These are phyloP conservation scores for Theobroma grandiflorum DNA, from an alignment of 441 rosid species.

Conservation along the genomic window DNA sequence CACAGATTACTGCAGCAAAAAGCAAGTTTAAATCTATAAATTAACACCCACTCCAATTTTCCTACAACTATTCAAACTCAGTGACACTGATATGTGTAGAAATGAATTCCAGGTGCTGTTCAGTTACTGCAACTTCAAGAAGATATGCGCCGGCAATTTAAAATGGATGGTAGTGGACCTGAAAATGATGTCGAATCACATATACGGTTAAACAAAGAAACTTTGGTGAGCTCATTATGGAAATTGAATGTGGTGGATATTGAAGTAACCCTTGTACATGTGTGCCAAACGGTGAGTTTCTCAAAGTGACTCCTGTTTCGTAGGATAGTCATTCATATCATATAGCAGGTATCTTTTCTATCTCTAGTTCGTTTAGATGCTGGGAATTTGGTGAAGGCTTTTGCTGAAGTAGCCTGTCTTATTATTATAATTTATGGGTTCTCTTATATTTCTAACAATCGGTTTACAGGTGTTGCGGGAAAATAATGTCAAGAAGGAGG, in stretches of 20 bases:
- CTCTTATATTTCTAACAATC: background rate
- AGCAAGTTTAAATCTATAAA: constrained; percentile 36
- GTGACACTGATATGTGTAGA: background rate
- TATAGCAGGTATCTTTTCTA: background rate
- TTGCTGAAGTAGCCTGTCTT: background rate
- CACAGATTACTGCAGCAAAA: constrained; percentile 94
- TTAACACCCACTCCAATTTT: background rate
- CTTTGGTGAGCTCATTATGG: constrained; percentile 83
- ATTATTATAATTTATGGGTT: background rate
- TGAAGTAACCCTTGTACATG: constrained; percentile 81
- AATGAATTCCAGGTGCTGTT: constrained; percentile 60
- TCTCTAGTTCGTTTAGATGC: background rate
- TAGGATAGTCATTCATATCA: background rate
- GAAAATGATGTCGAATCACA: constrained; percentile 80
- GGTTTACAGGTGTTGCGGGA: constrained; percentile 66
- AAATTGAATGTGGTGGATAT: constrained; percentile 87
- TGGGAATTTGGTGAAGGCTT: background rate
- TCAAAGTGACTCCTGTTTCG: background rate
- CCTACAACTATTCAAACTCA: background rate
- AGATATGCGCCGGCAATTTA: constrained; percentile 63
- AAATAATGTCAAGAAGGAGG: constrained; percentile 67
- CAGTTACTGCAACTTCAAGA: constrained; percentile 96
- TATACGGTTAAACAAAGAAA: constrained; percentile 71
- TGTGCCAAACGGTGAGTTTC: constrained; percentile 80
- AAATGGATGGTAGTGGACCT: constrained; percentile 63